These are phyloP conservation scores for Globisporangium nagaii DNA, from an alignment of 352 stramenopile species.

Conservation along the genomic window DNA sequence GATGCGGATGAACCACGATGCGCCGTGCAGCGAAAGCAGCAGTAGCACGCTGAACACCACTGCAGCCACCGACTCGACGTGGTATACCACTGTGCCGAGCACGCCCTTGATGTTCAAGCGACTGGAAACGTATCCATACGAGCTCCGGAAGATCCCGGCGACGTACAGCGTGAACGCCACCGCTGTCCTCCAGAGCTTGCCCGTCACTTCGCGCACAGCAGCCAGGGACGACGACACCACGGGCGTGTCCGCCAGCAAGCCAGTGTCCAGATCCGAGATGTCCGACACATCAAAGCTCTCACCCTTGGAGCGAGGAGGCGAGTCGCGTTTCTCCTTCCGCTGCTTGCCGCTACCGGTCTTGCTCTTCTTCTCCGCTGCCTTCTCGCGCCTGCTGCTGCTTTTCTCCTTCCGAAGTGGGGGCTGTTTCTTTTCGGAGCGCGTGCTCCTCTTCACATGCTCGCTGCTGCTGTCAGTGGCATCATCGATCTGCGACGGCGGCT, in stretches of 20 bases:
- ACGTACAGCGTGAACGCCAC: background rate
- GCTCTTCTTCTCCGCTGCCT: slow-evolving; percentile 32
- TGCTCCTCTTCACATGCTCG: background rate
- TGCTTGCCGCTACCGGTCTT: slow-evolving; percentile 14
- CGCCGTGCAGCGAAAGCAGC: slow-evolving; percentile 58
- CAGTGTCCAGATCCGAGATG: slow-evolving; percentile 13
- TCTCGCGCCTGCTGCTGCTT: slow-evolving; percentile 6
- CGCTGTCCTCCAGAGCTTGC: background rate
- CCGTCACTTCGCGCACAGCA: background rate
- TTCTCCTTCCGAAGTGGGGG: slow-evolving; percentile 39
- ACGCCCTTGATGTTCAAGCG: slow-evolving; percentile 40
- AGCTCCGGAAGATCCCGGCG: background rate
- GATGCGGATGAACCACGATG: slow-evolving; percentile 74
- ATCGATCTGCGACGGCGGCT: background rate
- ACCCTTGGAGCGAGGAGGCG: slow-evolving; percentile 27
- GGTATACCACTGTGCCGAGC: slow-evolving; percentile 29
- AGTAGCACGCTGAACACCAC: slow-evolving; percentile 66
- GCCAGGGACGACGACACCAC: background rate
- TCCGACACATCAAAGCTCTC: slow-evolving; percentile 26
- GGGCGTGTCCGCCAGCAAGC: background rate
- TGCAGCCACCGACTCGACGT: slow-evolving; percentile 62
- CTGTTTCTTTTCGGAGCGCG: slow-evolving; percentile 18
- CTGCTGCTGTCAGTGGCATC: background rate
- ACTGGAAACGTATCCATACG: slow-evolving; percentile 6
- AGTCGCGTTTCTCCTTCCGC: slow-evolving; percentile 64